Conservation (phyloP, 208 protist species). For the Strigomonas galati region DNA sequence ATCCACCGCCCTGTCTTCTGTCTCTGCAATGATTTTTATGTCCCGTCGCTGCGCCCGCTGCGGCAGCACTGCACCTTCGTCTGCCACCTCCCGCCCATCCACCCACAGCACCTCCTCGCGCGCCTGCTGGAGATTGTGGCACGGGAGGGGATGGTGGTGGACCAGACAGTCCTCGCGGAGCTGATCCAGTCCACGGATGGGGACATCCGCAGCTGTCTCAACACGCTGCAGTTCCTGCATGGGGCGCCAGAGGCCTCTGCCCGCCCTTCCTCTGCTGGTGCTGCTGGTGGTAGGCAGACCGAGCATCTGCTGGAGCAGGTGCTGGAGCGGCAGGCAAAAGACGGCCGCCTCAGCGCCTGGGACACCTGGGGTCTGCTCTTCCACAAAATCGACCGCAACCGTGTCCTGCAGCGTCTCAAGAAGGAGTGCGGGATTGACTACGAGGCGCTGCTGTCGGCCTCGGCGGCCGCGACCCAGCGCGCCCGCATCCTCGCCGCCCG, state of each 20-base stretch:
- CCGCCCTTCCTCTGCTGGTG: slow-evolving; percentile 2
- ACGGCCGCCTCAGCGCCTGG: slow-evolving; percentile 37
- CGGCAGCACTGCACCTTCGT: slow-evolving; percentile 51
- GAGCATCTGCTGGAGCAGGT: slow-evolving; percentile 36
- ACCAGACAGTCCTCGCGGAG: slow-evolving; percentile 47
- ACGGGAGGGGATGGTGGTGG: slow-evolving; percentile 29
- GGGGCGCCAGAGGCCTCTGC: background rate
- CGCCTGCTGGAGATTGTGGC: slow-evolving; percentile 57
- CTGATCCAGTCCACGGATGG: slow-evolving; percentile 59
- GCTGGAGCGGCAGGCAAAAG: slow-evolving; percentile 59
- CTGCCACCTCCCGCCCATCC: slow-evolving; percentile 60
- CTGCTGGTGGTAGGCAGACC: background rate
- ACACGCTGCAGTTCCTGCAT: slow-evolving; percentile 80
- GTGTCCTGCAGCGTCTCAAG: slow-evolving; percentile 58
- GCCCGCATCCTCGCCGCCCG: slow-evolving; percentile 18
- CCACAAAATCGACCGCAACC: slow-evolving; percentile 39
- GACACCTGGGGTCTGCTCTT: slow-evolving; percentile 51
- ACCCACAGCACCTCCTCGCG: slow-evolving; percentile 56
- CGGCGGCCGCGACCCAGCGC: slow-evolving; percentile 21
- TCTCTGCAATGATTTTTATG: slow-evolving; percentile 85
- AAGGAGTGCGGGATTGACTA: slow-evolving; percentile 68
- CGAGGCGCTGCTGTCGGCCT: slow-evolving; percentile 41
- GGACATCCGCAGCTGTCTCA: slow-evolving; percentile 84
- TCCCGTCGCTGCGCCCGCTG: slow-evolving; percentile 60
- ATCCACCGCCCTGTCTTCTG: slow-evolving; percentile 84